phyloP scores from a whole-genome alignment of 179 eudicot species.

The Drosera spatulata region DNA sequence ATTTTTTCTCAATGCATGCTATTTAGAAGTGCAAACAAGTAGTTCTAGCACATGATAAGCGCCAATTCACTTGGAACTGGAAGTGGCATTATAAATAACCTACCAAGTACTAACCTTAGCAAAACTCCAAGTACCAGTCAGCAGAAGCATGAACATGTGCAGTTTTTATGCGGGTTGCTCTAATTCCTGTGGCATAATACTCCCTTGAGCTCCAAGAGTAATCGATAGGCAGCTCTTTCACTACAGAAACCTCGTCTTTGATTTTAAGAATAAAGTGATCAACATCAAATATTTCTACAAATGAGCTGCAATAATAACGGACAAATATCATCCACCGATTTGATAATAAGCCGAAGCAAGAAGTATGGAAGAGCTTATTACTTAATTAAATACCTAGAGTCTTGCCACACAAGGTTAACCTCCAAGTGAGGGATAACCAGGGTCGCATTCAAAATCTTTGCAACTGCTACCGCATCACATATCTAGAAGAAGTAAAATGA shows the following conservation, averaged over 20 bases:
- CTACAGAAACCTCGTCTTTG: slow-evolving; percentile 58
- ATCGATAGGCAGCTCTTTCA: slow-evolving; percentile 72
- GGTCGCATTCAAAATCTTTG: slow-evolving; percentile 93
- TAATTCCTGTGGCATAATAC: slow-evolving; percentile 78
- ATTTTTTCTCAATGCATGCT: too few species aligned
- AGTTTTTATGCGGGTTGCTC: slow-evolving; percentile 83
- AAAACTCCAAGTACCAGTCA: slow-evolving; percentile 81
- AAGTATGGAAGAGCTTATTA: not conserved
- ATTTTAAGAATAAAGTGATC: slow-evolving; percentile 69
- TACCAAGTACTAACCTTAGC: slow-evolving; percentile 39
- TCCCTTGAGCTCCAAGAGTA: slow-evolving; percentile 91
- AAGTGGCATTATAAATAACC: too few species aligned
- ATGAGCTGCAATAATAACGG: slow-evolving; percentile 41
- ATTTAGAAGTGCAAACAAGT: too few species aligned
- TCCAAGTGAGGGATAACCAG: slow-evolving; percentile 90
- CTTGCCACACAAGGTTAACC: slow-evolving; percentile 95
- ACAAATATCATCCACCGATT: not conserved
- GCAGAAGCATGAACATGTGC: slow-evolving; percentile 98
- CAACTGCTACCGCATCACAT: slow-evolving; percentile 98
- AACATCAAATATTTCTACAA: slow-evolving; percentile 85
- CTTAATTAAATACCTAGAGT: slow-evolving; percentile 46
- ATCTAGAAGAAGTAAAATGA: slow-evolving; percentile 25
- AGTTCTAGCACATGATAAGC: too few species aligned
- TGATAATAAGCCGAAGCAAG: not conserved
- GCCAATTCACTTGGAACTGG: too few species aligned